phyloP scores from a whole-genome alignment of 2,329 filamentous ascomycete species.

The Passalora sequoiae region DNA sequence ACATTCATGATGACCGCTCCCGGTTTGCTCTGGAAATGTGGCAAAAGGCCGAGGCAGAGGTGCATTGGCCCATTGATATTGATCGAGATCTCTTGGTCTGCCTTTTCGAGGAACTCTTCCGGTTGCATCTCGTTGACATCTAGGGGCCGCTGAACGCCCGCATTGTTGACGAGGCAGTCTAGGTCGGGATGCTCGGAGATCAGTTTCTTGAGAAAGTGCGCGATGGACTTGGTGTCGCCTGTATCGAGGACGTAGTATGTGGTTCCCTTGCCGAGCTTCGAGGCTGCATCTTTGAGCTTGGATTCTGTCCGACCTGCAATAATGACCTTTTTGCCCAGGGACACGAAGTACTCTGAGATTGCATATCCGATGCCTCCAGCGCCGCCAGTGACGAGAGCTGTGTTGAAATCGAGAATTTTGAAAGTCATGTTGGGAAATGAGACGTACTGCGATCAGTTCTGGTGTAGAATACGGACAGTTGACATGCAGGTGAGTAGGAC shows the following conservation, averaged over 20 bases:
- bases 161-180: constrained; percentile 57
- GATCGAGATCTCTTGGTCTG: constrained; percentile 55
- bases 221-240: constrained; percentile 42
- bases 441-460: no score
- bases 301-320: constrained; percentile 53
- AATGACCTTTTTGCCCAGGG: constrained; percentile 47
- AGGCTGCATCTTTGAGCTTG: constrained; percentile 44
- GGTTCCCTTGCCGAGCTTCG: constrained; percentile 40
- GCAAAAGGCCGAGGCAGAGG: constrained; percentile 46
- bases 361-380: constrained; percentile 50
- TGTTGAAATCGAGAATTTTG: constrained; percentile 2
- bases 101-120: constrained; percentile 45
- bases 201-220: constrained; percentile 44
- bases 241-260: constrained; percentile 53
- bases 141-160: constrained; percentile 53
- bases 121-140: constrained; percentile 37
- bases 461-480: no score
- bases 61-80: constrained; percentile 57
- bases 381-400: constrained; percentile 42
- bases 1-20: constrained; percentile 51
- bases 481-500: no score
- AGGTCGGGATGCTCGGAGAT: constrained; percentile 49
- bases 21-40: constrained; percentile 45
- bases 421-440: not conserved
- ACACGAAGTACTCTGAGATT: constrained; percentile 45